Evolutionary conservation across 768 basidiomycete genomes (phyloP), one percentile per base, ranked within the genome.

Genomic region (Podaxis carcinomalis): DNA sequence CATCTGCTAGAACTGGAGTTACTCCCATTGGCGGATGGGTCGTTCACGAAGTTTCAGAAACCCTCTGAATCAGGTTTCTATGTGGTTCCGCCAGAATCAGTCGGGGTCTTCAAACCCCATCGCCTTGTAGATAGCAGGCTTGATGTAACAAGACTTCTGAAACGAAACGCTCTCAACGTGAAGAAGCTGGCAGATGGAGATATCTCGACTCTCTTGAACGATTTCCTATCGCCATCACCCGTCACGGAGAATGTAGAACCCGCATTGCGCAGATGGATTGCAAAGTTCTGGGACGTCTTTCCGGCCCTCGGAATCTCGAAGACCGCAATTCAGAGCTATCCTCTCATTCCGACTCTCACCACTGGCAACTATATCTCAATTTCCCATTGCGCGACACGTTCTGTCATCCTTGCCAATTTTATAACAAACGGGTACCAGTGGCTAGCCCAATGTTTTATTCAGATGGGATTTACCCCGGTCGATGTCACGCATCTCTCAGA

Each of bases 11-110:
- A 68, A 0, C 68, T 79, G 47, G 66, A 68, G 1, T 68, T 81
- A 2, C 58, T 81, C 1, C 77, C 76, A 4, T 67, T 80, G n/a
- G 69, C 73, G 19, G 64, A 77, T 59, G 72, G 67, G 5, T 68
- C 61, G 0, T 73, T 74, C 49, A 72, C 67, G 1, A 62, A 60
- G 1, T 67, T 79, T 7, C 59, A 69, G 42, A 27, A 57, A 35
- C 56, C 62, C 13, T 51, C 56, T 0, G 53, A 23, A 4, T 21
- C 56, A 4, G 70, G 73, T 53, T 77, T 70, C 49, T 59, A 70
- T 2, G 75, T 72, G 69, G 67, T 39, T 36, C 66, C 70, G 3
- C 62, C 66, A 5, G 28, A 57, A 32, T 19, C 35, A 11, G 6
- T 57, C 37, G 53, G 44, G 23, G 68, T 69, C 56, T 78, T 75